Conservation (phyloP, 805 yeast genomes). For the Schwanniomyces vanrijiae region DNA sequence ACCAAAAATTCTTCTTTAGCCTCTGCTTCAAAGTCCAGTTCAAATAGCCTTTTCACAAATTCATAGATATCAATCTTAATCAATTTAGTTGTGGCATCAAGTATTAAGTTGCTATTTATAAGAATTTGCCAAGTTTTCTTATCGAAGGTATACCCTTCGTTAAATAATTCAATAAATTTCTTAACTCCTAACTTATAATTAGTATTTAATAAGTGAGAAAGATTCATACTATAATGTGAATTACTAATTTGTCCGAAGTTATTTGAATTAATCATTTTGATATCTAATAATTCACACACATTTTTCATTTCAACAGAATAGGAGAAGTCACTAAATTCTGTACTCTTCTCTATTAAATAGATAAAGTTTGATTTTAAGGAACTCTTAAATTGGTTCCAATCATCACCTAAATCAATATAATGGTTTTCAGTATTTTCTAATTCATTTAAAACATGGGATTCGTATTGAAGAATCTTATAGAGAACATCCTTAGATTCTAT, state of each 20-base stretch:
- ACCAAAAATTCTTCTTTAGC: slow-evolving; percentile 9
- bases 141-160: slow-evolving; percentile 31
- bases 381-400: slow-evolving; percentile 19
- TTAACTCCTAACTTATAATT: slow-evolving; percentile 24
- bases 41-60: slow-evolving; percentile 22
- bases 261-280: slow-evolving; percentile 1
- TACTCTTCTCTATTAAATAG: slow-evolving; percentile 5
- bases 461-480: slow-evolving; percentile 24
- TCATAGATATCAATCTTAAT: slow-evolving; percentile 14
- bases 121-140: slow-evolving; percentile 31
- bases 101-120: slow-evolving; percentile 26
- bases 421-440: slow-evolving; percentile 41
- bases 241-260: background rate
- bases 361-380: slow-evolving; percentile 15
- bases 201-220: slow-evolving; percentile 26
- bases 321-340: background rate
- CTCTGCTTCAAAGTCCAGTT: slow-evolving; percentile 12
- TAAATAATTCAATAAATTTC: slow-evolving; percentile 26
- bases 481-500: slow-evolving; percentile 6
- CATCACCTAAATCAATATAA: slow-evolving; percentile 29
- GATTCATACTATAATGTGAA: slow-evolving; percentile 19
- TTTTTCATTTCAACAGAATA: slow-evolving; percentile 5
- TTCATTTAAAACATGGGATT: slow-evolving; percentile 30
- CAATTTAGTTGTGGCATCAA: slow-evolving; percentile 17
- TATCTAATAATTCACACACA: slow-evolving; percentile 8